Percentiles rank a stretch among this genome's conserved stretches.
Conservation (phyloP, 148 eudicot species). For the Arctostaphylos glauca region DNA sequence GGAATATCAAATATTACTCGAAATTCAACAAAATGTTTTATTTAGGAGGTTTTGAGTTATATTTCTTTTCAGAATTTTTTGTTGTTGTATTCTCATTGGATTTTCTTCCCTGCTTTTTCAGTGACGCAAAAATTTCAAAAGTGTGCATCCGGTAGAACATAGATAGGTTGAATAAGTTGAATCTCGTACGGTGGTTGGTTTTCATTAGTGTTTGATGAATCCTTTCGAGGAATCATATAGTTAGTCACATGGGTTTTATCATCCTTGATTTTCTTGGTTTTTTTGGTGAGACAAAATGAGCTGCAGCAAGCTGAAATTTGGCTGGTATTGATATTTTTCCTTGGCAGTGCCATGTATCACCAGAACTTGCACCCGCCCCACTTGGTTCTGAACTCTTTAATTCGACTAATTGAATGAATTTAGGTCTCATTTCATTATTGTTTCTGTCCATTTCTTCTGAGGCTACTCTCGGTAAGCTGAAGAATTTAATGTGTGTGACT, state of each 20-base stretch:
- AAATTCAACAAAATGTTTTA: conserved; percentile 39
- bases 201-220: conserved; percentile 27
- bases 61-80: conserved; percentile 20
- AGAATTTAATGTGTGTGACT: background rate
- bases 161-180: conserved; percentile 48
- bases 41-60: conserved; percentile 33
- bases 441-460: background rate
- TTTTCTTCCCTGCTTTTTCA: conserved; percentile 28
- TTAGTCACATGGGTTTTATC: conserved; percentile 22
- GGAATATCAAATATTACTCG: conserved; percentile 36
- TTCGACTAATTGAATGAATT: background rate
- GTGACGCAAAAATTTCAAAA: conserved; percentile 21
- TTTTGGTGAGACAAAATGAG: conserved; percentile 21
- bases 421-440: background rate
- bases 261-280: conserved; percentile 33
- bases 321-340: conserved; percentile 8
- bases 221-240: conserved; percentile 22
- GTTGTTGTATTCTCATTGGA: conserved; percentile 30
- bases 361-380: background rate
- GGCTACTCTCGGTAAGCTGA: background rate
- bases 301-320: conserved; percentile 16
- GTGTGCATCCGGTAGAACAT: conserved; percentile 19
- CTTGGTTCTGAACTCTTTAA: background rate
- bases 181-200: conserved; percentile 39
- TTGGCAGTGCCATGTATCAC: background rate